These are phyloP conservation scores for Xylariaceae sp. DNA, from an alignment of 2,329 filamentous ascomycete genomes.

Conservation along the genomic window DNA sequence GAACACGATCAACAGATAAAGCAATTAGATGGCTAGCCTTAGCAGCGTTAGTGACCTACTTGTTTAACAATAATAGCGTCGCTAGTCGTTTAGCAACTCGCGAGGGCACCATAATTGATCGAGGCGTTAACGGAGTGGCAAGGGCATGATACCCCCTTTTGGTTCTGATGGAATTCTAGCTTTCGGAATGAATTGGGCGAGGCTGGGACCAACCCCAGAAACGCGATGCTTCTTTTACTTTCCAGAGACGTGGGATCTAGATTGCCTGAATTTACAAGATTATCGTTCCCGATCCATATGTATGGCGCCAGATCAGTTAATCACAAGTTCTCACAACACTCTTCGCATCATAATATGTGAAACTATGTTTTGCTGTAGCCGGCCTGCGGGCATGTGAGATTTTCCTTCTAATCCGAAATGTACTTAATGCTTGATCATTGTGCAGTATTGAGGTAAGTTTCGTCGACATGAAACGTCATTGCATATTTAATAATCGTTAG, in stretches of 20 bases:
- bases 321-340: constrained; percentile 19
- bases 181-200: constrained; percentile 23
- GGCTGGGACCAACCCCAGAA: constrained; percentile 12
- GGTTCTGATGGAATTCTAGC: constrained; percentile 24
- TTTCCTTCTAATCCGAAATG: not conserved
- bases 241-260: constrained; percentile 23
- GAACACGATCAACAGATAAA: constrained; percentile 25
- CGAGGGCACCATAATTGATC: constrained; percentile 32
- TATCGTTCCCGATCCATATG: constrained; percentile 33
- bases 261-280: constrained; percentile 28
- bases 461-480: no score
- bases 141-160: constrained; percentile 41
- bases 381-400: not conserved
- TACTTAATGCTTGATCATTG: not conserved
- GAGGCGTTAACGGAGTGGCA: constrained; percentile 39
- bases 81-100: constrained; percentile 28
- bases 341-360: constrained; percentile 2
- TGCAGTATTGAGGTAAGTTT: no score
- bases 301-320: constrained; percentile 28
- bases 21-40: constrained; percentile 28
- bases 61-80: constrained; percentile 23
- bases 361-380: not conserved
- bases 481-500: no score
- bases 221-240: constrained; percentile 21
- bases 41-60: constrained; percentile 8